A percentile compares a stretch with the other conserved stretches of the same genome.
Conservation (phyloP, 2,329 filamentous ascomycete genomes). For the Catunica adiposa region DNA sequence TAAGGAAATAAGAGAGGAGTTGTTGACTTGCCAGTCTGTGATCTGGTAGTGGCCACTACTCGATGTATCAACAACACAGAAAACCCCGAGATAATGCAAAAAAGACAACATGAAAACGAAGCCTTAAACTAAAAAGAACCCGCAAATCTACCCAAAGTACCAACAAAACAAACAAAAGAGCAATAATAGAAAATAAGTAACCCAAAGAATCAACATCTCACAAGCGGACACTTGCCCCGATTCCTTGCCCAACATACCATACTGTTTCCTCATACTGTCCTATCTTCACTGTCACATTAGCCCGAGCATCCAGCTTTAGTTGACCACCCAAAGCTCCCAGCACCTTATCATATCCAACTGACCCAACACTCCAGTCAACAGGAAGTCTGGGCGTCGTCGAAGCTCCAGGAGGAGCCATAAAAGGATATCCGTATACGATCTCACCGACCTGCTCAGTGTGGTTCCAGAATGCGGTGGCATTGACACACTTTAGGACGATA, state of each 20-base stretch:
- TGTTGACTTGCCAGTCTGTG: too few relatives aligned
- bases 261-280: slow-evolving; percentile 59
- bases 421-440: slow-evolving; percentile 58
- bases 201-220: slow-evolving; percentile 19
- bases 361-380: slow-evolving; percentile 61
- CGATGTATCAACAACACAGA: too few relatives aligned
- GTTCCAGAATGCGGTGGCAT: slow-evolving; percentile 77
- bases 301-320: slow-evolving; percentile 62
- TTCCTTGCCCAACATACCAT: slow-evolving; percentile 52
- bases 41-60: too few relatives aligned
- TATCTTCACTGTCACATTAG: slow-evolving; percentile 57
- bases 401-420: slow-evolving; percentile 59
- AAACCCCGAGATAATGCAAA: too few relatives aligned
- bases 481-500: slow-evolving; percentile 60
- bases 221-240: slow-evolving; percentile 47
- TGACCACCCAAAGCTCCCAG: slow-evolving; percentile 63
- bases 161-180: not conserved
- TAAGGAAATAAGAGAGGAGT: too few relatives aligned
- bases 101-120: not conserved
- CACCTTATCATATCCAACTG: slow-evolving; percentile 70
- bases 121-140: not conserved
- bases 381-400: slow-evolving; percentile 61
- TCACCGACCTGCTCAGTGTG: slow-evolving; percentile 59
- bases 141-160: not conserved
- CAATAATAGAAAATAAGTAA: not conserved